These are phyloP conservation scores for Saccharomycopsis javanensis DNA, from an alignment of 805 yeast genomes.

Conservation along the genomic window DNA sequence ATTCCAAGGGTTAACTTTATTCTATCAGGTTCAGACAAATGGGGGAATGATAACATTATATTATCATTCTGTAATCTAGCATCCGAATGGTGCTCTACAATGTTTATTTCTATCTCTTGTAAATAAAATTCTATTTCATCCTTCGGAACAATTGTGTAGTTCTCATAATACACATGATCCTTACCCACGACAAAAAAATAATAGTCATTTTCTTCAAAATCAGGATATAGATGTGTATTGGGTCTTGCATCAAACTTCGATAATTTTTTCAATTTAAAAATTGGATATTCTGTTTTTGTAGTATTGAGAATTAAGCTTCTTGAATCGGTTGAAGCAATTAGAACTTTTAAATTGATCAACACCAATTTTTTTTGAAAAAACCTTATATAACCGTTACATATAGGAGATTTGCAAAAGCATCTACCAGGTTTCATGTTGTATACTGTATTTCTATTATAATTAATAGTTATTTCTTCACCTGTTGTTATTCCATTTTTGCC, in stretches of 20 bases:
- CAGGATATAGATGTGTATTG: not conserved
- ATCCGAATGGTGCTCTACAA: not conserved
- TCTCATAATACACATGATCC: not conserved
- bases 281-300: not conserved
- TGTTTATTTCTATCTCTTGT: not conserved
- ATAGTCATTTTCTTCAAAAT: slow-evolving; percentile 1
- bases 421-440: slow-evolving; percentile 34
- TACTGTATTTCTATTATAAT: slow-evolving; percentile 39
- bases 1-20: not conserved
- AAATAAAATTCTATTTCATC: not conserved
- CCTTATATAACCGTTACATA: slow-evolving; percentile 35
- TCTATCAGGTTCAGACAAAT: not conserved
- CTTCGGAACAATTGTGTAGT: not conserved
- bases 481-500: slow-evolving; percentile 27
- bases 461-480: slow-evolving; percentile 39
- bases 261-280: slow-evolving; percentile 2
- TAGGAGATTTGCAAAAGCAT: slow-evolving; percentile 35
- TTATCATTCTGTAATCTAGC: not conserved
- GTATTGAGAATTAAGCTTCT: not conserved
- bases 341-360: slow-evolving; percentile 4
- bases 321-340: not conserved
- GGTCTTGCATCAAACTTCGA: slow-evolving; percentile 3
- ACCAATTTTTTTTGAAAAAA: slow-evolving; percentile 17
- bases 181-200: slow-evolving; percentile 10
- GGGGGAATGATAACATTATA: not conserved